Percentiles rank a stretch among this genome's conserved stretches.
phyloP scores from a whole-genome alignment of 352 stramenopile genomes.

The Lagenidium giganteum region DNA sequence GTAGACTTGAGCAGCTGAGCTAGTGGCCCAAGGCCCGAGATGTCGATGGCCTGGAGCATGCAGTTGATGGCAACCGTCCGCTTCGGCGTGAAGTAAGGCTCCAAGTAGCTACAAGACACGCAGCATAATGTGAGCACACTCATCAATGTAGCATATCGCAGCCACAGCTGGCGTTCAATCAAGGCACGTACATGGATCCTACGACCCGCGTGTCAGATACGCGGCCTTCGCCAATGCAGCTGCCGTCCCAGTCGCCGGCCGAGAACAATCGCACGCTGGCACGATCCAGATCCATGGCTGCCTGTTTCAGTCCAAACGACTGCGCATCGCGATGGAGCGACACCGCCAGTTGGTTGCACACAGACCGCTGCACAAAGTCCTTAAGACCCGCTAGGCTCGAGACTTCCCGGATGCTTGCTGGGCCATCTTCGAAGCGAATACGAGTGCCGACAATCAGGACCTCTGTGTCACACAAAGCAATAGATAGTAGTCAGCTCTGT shows the following conservation, averaged over 20 bases:
- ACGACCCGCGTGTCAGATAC: slow-evolving; percentile 70
- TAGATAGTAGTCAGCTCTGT: background rate
- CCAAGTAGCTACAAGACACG: slow-evolving; percentile 65
- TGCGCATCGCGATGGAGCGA: slow-evolving; percentile 62
- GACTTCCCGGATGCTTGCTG: slow-evolving; percentile 50
- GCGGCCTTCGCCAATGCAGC: slow-evolving; percentile 79
- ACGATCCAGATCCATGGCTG: slow-evolving; percentile 67
- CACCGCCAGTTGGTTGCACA: slow-evolving; percentile 71
- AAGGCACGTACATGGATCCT: too few relatives aligned
- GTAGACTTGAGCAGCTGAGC: slow-evolving; percentile 30
- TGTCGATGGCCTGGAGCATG: slow-evolving; percentile 61
- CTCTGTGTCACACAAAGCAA: slow-evolving; percentile 23
- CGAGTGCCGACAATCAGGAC: slow-evolving; percentile 72
- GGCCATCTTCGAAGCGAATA: slow-evolving; percentile 65
- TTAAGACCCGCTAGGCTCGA: slow-evolving; percentile 51
- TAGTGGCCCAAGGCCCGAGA: slow-evolving; percentile 25
- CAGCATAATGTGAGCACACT: slow-evolving; percentile 1
- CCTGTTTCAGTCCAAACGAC: slow-evolving; percentile 77
- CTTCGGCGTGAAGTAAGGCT: slow-evolving; percentile 58
- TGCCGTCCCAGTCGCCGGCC: slow-evolving; percentile 77
- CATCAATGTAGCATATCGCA: background rate
- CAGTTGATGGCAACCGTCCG: slow-evolving; percentile 63
- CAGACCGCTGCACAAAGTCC: slow-evolving; percentile 66
- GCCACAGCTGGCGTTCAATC: slow-evolving; percentile 2
- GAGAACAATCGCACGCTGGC: slow-evolving; percentile 70